A percentile compares a stretch with the other conserved stretches of the same genome.
Evolutionary conservation across 2,329 filamentous ascomycete species (phyloP).

Genomic region (Periconia macrospinosa): DNA sequence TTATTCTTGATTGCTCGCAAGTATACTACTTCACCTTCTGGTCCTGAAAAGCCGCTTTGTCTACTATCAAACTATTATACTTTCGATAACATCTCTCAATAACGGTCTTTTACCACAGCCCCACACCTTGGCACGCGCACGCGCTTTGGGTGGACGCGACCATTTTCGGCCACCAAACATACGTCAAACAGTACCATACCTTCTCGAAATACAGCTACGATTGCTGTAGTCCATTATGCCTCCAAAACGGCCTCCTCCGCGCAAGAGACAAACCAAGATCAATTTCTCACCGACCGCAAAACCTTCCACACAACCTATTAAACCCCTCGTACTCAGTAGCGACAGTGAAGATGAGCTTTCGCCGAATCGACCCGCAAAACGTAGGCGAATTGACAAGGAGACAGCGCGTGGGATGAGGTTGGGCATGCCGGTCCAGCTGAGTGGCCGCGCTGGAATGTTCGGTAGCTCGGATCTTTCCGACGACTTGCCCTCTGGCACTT

Average conservation of each 20-base stretch:
- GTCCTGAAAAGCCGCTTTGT: too few relatives aligned
- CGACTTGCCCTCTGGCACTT: conserved; percentile 2
- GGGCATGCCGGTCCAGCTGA: conserved; percentile 19
- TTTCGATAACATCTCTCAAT: too few relatives aligned
- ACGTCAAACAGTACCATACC: not conserved
- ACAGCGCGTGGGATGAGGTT: conserved; percentile 16
- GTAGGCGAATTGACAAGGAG: conserved; percentile 22
- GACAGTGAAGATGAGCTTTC: conserved; percentile 9
- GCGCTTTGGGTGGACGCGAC: not conserved
- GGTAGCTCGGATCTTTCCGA: conserved; percentile 20
- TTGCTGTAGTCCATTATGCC: conserved; percentile 17
- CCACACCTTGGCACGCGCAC: too few relatives aligned
- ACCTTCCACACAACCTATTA: conserved; percentile 40
- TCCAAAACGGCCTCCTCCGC: conserved; percentile 23
- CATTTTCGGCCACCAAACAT: not conserved
- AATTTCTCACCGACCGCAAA: conserved; percentile 48
- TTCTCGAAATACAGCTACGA: not conserved
- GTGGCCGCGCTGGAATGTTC: conserved; percentile 25
- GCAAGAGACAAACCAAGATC: conserved; percentile 46
- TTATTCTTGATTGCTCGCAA: too few relatives aligned
- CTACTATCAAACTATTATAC: too few relatives aligned
- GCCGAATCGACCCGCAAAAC: conserved; percentile 29
- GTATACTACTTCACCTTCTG: too few relatives aligned
- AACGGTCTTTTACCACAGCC: too few relatives aligned
- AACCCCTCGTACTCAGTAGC: conserved; percentile 29